These are phyloP conservation scores for Nigrospora sphaerica DNA, from an alignment of 2,329 filamentous ascomycete species.

Conservation along the genomic window DNA sequence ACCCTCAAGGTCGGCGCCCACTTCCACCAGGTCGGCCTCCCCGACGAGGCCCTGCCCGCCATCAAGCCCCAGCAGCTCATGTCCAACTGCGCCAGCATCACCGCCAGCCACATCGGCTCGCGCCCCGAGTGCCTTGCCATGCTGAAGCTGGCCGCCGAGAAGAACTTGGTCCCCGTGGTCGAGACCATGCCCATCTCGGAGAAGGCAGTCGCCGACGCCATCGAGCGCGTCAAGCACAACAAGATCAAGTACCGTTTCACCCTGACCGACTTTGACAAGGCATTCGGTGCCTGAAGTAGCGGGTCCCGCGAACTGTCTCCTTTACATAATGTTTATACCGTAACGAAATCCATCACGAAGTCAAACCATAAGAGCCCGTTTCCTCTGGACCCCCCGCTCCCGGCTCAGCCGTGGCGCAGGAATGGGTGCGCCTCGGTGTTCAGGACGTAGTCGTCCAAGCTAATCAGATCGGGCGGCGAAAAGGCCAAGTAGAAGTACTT, in stretches of 20 bases:
- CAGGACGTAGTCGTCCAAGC: constrained; percentile 53
- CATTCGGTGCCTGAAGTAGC: constrained; percentile 36
- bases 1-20: constrained; percentile 44
- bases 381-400: not conserved
- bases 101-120: constrained; percentile 52
- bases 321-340: not conserved
- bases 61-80: constrained; percentile 34
- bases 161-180: constrained; percentile 38
- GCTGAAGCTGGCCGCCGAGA: constrained; percentile 52
- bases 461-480: constrained; percentile 45
- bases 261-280: constrained; percentile 63
- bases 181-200: constrained; percentile 59
- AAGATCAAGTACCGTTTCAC: constrained; percentile 69
- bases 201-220: constrained; percentile 61
- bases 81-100: constrained; percentile 28
- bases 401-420: constrained; percentile 4
- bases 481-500: constrained; percentile 39
- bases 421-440: constrained; percentile 32
- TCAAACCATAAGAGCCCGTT: no score
- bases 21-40: constrained; percentile 53
- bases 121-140: constrained; percentile 52
- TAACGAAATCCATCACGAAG: no score
- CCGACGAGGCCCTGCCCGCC: constrained; percentile 39
- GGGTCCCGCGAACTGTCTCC: no score
- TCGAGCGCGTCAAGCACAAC: constrained; percentile 62